Evolutionary conservation across 345 rosid species (phyloP).

Genomic region (Boechera divaricarpa): DNA sequence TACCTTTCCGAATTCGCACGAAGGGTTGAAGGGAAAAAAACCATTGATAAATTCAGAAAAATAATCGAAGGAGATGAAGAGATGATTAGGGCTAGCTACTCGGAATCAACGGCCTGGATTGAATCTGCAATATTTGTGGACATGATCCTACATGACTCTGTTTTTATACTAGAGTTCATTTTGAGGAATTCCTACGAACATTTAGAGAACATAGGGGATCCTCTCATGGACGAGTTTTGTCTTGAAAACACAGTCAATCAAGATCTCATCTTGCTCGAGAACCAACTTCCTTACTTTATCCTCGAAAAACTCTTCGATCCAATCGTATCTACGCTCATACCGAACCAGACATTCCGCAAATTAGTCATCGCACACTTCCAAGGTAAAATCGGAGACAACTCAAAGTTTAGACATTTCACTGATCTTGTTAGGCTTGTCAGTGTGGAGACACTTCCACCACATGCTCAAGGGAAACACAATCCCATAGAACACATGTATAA

Average conservation of each 20-base stretch:
- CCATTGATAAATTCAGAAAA: background rate
- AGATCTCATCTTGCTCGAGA: conserved; percentile 39
- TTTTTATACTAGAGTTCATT: conserved; percentile 23
- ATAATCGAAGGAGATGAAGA: conserved; percentile 9
- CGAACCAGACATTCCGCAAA: background rate
- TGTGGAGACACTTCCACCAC: background rate
- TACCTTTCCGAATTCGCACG: background rate
- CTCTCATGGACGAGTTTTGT: conserved; percentile 13
- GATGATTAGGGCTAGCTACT: conserved; percentile 17
- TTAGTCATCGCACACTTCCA: background rate
- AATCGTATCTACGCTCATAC: background rate
- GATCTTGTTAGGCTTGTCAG: background rate
- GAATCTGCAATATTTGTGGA: background rate
- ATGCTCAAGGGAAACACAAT: background rate
- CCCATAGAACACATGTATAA: background rate
- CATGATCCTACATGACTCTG: conserved; percentile 27
- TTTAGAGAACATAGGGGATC: background rate
- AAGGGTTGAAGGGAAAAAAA: background rate
- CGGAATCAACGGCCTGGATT: conserved; percentile 23
- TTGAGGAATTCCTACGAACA: background rate
- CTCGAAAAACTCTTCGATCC: conserved; percentile 15
- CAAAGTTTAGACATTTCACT: conserved; percentile 22
- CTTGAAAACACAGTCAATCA: background rate
- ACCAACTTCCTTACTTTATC: conserved; percentile 43
- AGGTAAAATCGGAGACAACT: too few relatives aligned